These are phyloP conservation scores for Thoreauomyces humboldtii DNA, from an alignment of 192 early-diverging fungal genomes.

Conservation along the genomic window DNA sequence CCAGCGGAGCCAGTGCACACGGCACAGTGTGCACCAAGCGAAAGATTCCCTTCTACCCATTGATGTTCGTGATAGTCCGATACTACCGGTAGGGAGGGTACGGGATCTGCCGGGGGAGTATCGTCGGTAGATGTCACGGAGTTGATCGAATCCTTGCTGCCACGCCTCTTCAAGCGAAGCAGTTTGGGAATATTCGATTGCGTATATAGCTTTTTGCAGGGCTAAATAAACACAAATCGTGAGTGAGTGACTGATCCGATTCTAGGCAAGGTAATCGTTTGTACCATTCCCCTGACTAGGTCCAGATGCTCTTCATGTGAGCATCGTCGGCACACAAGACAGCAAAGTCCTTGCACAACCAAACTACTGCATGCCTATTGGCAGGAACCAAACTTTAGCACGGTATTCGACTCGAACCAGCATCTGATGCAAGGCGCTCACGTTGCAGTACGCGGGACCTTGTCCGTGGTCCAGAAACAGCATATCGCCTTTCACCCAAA, in stretches of 20 bases:
- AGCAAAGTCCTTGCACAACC: slow-evolving; percentile 22
- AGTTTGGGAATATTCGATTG: slow-evolving; percentile 8
- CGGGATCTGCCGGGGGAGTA: background rate
- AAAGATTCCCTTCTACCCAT: slow-evolving; percentile 32
- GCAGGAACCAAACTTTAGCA: background rate
- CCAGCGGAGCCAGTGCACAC: slow-evolving; percentile 23
- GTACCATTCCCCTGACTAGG: slow-evolving; percentile 25
- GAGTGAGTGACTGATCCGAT: background rate
- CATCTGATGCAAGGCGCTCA: background rate
- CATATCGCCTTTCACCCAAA: slow-evolving; percentile 30
- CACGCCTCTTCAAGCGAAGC: slow-evolving; percentile 8
- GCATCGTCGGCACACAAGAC: slow-evolving; percentile 21
- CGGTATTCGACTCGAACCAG: too few relatives aligned
- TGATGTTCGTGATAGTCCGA: slow-evolving; percentile 21
- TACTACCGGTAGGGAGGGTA: background rate
- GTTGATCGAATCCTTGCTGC: slow-evolving; percentile 7
- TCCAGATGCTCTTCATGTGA: slow-evolving; percentile 18
- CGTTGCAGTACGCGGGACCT: slow-evolving; percentile 29
- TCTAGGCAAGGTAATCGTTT: background rate
- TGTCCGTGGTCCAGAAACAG: slow-evolving; percentile 23
- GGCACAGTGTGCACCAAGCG: slow-evolving; percentile 17
- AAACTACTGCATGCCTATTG: slow-evolving; percentile 19
- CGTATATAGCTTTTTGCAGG: slow-evolving; percentile 21
- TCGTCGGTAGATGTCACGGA: background rate
- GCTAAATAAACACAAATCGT: slow-evolving; percentile 1